phyloP scores from a whole-genome alignment of 805 yeast genomes.

The Wickerhamiella azyma region DNA sequence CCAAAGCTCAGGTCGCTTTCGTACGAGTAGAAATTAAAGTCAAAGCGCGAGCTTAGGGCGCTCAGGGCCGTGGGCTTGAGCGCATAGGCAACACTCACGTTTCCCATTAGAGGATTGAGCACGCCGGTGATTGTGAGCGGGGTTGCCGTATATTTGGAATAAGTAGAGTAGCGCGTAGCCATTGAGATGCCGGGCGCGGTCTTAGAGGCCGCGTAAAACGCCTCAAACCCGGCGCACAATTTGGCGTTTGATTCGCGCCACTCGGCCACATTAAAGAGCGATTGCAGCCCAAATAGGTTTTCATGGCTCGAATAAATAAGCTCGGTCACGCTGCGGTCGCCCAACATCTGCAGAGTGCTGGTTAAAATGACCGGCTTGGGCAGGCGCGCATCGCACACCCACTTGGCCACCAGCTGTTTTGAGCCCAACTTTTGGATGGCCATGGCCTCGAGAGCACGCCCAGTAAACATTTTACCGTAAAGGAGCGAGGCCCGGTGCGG shows the following conservation, averaged over 20 bases:
- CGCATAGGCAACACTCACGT: constrained; percentile 74
- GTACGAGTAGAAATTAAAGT: constrained; percentile 82
- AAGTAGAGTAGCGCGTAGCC: constrained; percentile 71
- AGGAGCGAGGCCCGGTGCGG: constrained; percentile 27
- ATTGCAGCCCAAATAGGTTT: constrained; percentile 65
- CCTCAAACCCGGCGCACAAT: constrained; percentile 65
- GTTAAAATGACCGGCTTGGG: constrained; percentile 37
- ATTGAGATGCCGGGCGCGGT: constrained; percentile 85
- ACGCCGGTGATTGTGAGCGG: constrained; percentile 82
- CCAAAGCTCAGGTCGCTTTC: constrained; percentile 79
- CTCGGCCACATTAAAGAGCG: constrained; percentile 51
- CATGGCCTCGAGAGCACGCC: constrained; percentile 80
- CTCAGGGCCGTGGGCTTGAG: constrained; percentile 59
- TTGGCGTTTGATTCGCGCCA: constrained; percentile 32
- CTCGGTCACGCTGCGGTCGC: constrained; percentile 50
- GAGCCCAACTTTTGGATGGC: constrained; percentile 23
- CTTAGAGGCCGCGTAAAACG: constrained; percentile 74
- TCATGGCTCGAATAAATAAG: constrained; percentile 73
- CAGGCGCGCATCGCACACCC: constrained; percentile 53
- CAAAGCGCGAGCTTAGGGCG: constrained; percentile 72
- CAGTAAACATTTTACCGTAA: constrained; percentile 84
- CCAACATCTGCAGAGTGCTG: constrained; percentile 9
- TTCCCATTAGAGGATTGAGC: constrained; percentile 81
- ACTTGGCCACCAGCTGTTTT: constrained; percentile 53
- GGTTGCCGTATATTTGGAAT: constrained; percentile 72